Percentiles rank a stretch among this genome's conserved stretches.
phyloP scores from a whole-genome alignment of 257 asterid species.

The Solanum sitiens region DNA sequence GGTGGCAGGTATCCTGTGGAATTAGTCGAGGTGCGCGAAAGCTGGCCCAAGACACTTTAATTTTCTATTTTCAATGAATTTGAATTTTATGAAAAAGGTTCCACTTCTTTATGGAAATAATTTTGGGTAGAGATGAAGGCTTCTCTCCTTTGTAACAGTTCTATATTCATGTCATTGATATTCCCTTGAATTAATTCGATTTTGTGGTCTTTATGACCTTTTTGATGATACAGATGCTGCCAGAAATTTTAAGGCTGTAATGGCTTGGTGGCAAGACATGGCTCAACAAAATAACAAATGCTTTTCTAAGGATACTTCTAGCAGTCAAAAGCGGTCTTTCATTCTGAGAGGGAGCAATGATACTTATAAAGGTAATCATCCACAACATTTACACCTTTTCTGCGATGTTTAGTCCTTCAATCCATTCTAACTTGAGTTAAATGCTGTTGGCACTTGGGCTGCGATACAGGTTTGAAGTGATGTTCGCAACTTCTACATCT shows the following conservation, averaged over 20 bases:
- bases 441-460: not conserved
- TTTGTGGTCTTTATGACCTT: not conserved
- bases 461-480: not conserved
- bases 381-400: not conserved
- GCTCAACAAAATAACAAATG: constrained; percentile 75
- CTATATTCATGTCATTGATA: not conserved
- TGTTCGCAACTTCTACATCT: not conserved
- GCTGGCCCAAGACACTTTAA: no score
- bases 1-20: not conserved
- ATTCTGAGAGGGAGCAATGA: constrained; percentile 19
- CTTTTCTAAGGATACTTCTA: constrained; percentile 19
- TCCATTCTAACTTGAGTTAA: not conserved
- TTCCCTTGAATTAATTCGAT: not conserved
- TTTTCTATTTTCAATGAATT: not conserved
- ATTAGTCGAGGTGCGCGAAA: no score
- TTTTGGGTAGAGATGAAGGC: not conserved
- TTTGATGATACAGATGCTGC: constrained; percentile 40
- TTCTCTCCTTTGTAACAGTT: not conserved
- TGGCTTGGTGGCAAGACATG: constrained; percentile 99
- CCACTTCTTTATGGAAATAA: not conserved
- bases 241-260: constrained; percentile 69
- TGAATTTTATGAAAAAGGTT: not conserved
- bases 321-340: constrained; percentile 15
- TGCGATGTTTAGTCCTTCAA: not conserved
- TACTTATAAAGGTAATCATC: constrained; percentile 50